A percentile compares a stretch with the other conserved stretches of the same genome.
phyloP scores from a whole-genome alignment of 768 basidiomycete genomes.

The Psilocybe cyanescens region DNA sequence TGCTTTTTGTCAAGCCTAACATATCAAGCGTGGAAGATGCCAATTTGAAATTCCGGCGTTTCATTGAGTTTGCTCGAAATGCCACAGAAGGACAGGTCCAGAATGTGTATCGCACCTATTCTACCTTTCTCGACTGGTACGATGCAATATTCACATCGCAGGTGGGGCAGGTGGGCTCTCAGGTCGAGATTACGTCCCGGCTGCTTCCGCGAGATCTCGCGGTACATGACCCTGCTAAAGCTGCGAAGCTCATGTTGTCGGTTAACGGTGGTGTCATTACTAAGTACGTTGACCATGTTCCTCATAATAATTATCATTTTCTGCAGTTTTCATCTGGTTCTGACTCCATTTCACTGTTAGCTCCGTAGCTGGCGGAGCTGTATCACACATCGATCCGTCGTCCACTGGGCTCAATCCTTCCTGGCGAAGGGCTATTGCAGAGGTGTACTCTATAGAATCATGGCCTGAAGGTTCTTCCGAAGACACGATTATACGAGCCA shows the following conservation, averaged over 20 bases:
- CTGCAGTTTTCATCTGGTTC: too few relatives aligned
- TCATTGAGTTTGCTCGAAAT: slow-evolving; percentile 32
- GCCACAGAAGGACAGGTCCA: slow-evolving; percentile 21
- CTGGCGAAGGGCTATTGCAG: slow-evolving; percentile 46
- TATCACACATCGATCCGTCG: slow-evolving; percentile 36
- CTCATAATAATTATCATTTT: background rate
- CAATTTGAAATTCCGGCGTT: slow-evolving; percentile 35
- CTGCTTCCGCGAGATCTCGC: slow-evolving; percentile 34
- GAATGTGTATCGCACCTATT: slow-evolving; percentile 16
- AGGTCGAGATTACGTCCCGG: slow-evolving; percentile 34
- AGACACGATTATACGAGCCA: slow-evolving; percentile 22
- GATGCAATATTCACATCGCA: slow-evolving; percentile 2
- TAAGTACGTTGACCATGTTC: slow-evolving; percentile 22
- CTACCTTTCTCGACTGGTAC: slow-evolving; percentile 31
- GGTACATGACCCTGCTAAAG: slow-evolving; percentile 23
- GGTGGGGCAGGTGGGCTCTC: slow-evolving; percentile 23
- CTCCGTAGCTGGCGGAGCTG: slow-evolving; percentile 47
- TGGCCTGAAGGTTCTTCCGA: slow-evolving; percentile 32
- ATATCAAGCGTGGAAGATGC: slow-evolving; percentile 35
- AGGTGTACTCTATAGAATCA: slow-evolving; percentile 24
- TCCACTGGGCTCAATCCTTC: slow-evolving; percentile 49
- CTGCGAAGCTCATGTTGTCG: slow-evolving; percentile 28
- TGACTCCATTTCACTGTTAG: slow-evolving; percentile 22
- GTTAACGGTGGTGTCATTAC: slow-evolving; percentile 20
- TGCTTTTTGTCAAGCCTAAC: slow-evolving; percentile 36